These are phyloP conservation scores for Anethum foeniculum DNA, from an alignment of 140 eudicot species.

Conservation along the genomic window DNA sequence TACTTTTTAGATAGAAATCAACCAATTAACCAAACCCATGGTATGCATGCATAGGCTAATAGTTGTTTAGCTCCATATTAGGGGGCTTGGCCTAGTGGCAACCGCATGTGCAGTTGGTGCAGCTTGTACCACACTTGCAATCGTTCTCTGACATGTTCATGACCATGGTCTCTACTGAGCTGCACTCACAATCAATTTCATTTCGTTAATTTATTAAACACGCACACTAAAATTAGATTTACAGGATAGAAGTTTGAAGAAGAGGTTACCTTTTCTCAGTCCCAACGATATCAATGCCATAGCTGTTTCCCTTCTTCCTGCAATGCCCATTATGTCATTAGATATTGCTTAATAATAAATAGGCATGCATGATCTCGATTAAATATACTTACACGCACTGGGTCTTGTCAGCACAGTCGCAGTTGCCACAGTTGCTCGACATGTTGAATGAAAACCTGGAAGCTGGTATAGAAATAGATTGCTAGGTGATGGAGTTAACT, in stretches of 20 bases:
- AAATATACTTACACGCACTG: conserved; percentile 45
- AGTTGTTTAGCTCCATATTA: neutral
- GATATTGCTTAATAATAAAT: neutral
- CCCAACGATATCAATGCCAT: conserved; percentile 32
- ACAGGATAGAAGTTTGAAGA: neutral
- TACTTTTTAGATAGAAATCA: neutral
- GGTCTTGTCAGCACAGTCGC: conserved; percentile 62
- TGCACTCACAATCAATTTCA: conserved; percentile 10
- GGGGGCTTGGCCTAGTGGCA: conserved; percentile 4
- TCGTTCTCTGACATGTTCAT: conserved; percentile 45
- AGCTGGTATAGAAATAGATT: neutral
- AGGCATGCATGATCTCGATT: neutral
- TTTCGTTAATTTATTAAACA: neutral
- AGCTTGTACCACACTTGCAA: conserved; percentile 55
- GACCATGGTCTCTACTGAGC: conserved; percentile 28
- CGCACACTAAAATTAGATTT: neutral
- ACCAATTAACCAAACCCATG: neutral
- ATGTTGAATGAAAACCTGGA: conserved; percentile 11
- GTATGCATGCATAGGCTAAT: neutral
- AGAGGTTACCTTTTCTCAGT: conserved; percentile 34
- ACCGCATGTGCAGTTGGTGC: conserved; percentile 13
- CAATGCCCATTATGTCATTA: neutral
- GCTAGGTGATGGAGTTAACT: neutral
- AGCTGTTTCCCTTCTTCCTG: conserved; percentile 58
- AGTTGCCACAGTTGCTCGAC: conserved; percentile 46